These are phyloP conservation scores for Strobilomyces confusus DNA, from an alignment of 768 basidiomycete genomes.

Conservation along the genomic window DNA sequence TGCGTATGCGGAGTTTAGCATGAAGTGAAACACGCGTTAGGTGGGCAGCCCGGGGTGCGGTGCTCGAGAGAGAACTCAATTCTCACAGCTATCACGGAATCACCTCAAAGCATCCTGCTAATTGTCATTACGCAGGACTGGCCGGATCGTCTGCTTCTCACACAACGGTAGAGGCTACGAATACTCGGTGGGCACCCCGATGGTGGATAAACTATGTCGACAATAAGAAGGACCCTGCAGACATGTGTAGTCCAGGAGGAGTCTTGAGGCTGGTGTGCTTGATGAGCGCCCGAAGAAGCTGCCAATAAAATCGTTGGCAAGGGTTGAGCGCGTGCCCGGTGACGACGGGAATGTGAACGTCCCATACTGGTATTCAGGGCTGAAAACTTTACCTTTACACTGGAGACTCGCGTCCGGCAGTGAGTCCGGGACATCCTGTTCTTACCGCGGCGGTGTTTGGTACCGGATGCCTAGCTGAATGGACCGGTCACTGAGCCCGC, in stretches of 20 bases:
- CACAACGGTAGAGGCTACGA: background rate
- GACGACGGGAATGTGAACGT: background rate
- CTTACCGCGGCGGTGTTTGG: background rate
- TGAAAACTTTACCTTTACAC: too few species aligned
- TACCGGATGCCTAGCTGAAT: too few species aligned
- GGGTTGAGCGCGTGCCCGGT: conserved; percentile 6
- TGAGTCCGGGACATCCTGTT: background rate
- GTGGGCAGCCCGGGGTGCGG: background rate
- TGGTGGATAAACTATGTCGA: background rate
- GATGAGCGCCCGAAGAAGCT: conserved; percentile 4
- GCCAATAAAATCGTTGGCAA: background rate
- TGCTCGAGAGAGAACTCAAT: too few species aligned
- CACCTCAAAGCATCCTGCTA: too few species aligned
- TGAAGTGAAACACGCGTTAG: conserved; percentile 7
- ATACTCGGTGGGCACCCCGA: background rate
- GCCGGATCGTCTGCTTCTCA: too few species aligned
- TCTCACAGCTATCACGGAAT: too few species aligned
- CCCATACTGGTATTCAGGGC: too few species aligned
- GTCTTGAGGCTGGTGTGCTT: background rate
- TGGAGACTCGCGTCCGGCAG: background rate
- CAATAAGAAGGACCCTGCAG: conserved; percentile 11
- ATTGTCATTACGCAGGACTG: too few species aligned
- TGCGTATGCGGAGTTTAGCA: background rate
- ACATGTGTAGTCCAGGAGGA: conserved; percentile 9
- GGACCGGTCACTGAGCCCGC: too few species aligned